Conservation (phyloP, 805 yeast genomes). For the Debaryomyces prosopidis region DNA sequence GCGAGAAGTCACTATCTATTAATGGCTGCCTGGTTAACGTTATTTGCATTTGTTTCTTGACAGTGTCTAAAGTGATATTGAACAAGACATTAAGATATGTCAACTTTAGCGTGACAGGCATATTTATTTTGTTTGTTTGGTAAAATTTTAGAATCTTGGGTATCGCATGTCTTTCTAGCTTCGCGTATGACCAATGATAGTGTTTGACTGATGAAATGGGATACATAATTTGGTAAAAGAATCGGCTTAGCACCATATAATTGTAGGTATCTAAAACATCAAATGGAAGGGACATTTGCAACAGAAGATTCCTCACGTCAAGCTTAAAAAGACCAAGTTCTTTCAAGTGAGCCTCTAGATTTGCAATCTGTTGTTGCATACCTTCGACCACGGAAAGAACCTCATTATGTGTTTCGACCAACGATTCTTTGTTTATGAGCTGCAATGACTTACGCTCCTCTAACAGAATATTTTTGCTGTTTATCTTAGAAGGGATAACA, state of each 20-base stretch:
- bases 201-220: slow-evolving; percentile 33
- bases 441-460: slow-evolving; percentile 1
- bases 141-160: slow-evolving; percentile 20
- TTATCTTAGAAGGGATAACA: slow-evolving; percentile 18
- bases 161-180: slow-evolving; percentile 30
- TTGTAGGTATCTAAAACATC: neutral
- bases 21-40: slow-evolving; percentile 23
- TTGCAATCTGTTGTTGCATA: slow-evolving; percentile 1
- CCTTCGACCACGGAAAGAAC: slow-evolving; percentile 3
- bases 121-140: neutral
- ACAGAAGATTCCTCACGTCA: neutral
- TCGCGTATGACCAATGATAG: slow-evolving; percentile 42
- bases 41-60: slow-evolving; percentile 7
- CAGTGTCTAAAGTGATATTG: slow-evolving; percentile 6
- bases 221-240: slow-evolving; percentile 24
- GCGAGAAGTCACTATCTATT: slow-evolving; percentile 9
- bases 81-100: slow-evolving; percentile 24
- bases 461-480: neutral
- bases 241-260: slow-evolving; percentile 24
- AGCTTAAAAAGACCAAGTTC: neutral
- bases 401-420: slow-evolving; percentile 1
- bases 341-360: neutral
- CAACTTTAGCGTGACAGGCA: slow-evolving; percentile 7
- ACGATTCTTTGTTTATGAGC: slow-evolving; percentile 1
- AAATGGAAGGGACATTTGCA: neutral